Evolutionary conservation across 1,284 basidiomycete species (phyloP), one percentile per base, ranked within the genome.

Genomic region (Irpex sp.): DNA sequence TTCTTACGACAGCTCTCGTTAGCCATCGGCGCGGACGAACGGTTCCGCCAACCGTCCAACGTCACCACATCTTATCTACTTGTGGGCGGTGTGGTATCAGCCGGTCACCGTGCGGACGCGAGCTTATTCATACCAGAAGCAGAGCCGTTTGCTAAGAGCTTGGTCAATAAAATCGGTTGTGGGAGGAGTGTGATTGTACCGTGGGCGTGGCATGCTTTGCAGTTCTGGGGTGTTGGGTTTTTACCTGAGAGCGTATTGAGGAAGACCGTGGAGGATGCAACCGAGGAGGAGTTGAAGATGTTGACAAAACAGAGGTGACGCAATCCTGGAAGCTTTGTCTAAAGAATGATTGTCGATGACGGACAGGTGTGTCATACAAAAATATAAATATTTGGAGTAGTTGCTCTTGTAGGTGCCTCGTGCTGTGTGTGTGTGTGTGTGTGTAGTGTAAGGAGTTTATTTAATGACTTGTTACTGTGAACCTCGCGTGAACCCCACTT

Each of bases 201-300:
- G 26, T 67, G 63, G 49, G 39, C 36, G 58, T 43, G 31, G 17
- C 66, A 67, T 53, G 63, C 60, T 3, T 11, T 67, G 1, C 66
- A 67, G 53, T 9, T 49, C 39, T 59, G 50, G 33, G 31, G 37
- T 31, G 47, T 60, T 7, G 33, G 51, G 9, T 17, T 63, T 8
- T 15, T 63, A 4, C 59, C 61, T 15, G 50, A 56, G 17, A 51
- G 58, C n/a, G 7, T 62, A 31, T 21, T 67, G 8, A 31, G 59
- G 53, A 50, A 56, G 54, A 46, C 49, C 19, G 33, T 61, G 13
- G 55, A 50, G n/a, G 53, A 61, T 21, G 60, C 60, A 4, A 61
- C 50, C 46, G 55, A 61, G 35, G 15, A 47, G 6, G 60, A 61
- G 54, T 19, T 95, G 13, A 9, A 47, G 26, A 5, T 61, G 39